A percentile compares a stretch with the other conserved stretches of the same genome.
Conservation (phyloP, 202 grass and related monocot genomes). For the Panicum hallii region DNA sequence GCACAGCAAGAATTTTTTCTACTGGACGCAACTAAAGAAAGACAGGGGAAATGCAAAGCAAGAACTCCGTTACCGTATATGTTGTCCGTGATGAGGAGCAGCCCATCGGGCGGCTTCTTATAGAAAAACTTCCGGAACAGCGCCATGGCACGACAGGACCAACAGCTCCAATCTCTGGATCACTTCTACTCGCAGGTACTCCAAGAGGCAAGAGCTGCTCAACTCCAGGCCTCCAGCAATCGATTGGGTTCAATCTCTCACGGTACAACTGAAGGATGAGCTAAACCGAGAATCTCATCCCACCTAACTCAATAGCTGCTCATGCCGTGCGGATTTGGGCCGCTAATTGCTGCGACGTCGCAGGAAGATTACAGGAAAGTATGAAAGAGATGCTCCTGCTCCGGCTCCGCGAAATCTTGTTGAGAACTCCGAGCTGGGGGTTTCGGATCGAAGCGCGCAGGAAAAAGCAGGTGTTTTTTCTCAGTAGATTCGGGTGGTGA, state of each 20-base stretch:
- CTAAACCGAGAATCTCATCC: not conserved
- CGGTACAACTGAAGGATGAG: not conserved
- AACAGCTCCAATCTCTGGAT: slow-evolving; percentile 25
- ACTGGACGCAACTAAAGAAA: not conserved
- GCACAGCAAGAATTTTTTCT: slow-evolving; percentile 14
- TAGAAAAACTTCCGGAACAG: slow-evolving; percentile 83
- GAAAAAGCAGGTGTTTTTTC: not conserved
- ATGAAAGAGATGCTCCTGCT: slow-evolving; percentile 6
- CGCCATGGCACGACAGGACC: slow-evolving; percentile 59
- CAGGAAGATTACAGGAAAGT: not conserved
- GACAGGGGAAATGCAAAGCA: slow-evolving; percentile 8
- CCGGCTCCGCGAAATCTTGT: slow-evolving; percentile 27
- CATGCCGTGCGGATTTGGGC: slow-evolving; percentile 17
- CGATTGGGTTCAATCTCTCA: slow-evolving; percentile 1
- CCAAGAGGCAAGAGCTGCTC: slow-evolving; percentile 31
- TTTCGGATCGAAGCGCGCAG: not conserved
- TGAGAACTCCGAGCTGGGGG: not conserved
- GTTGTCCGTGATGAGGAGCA: slow-evolving; percentile 85
- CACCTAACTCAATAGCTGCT: not conserved
- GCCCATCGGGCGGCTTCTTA: slow-evolving; percentile 86
- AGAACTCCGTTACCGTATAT: slow-evolving; percentile 67
- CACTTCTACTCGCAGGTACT: not conserved
- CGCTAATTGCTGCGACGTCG: not conserved
- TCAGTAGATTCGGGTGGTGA: slow-evolving; percentile 13
- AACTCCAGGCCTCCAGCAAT: not conserved